These are phyloP conservation scores for Tolypocladium capitatum DNA, from an alignment of 2,329 filamentous ascomycete genomes.

Conservation along the genomic window DNA sequence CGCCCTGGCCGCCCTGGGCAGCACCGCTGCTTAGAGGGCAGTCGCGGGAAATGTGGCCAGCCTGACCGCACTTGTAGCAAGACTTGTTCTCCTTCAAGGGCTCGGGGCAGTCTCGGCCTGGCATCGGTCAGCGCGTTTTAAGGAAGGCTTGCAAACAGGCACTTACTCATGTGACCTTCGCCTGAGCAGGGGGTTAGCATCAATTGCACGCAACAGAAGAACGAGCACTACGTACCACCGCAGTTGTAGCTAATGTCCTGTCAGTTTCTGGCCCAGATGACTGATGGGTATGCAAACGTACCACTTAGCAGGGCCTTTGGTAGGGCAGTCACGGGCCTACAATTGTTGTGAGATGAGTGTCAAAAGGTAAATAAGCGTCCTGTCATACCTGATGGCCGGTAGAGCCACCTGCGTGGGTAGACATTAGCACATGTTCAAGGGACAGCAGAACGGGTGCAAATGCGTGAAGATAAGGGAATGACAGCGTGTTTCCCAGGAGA, in stretches of 20 bases:
- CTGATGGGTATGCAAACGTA: slow-evolving; percentile 28
- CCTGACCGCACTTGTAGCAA: slow-evolving; percentile 66
- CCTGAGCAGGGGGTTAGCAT: slow-evolving; percentile 21
- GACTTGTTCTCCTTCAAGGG: slow-evolving; percentile 76
- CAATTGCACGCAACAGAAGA: background rate
- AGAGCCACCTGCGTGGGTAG: slow-evolving; percentile 48
- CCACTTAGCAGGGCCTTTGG: slow-evolving; percentile 72
- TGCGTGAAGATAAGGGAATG: background rate
- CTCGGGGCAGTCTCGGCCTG: slow-evolving; percentile 81
- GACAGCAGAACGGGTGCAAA: background rate
- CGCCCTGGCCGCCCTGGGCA: slow-evolving; percentile 33
- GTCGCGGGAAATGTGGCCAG: slow-evolving; percentile 86
- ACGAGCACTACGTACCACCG: slow-evolving; percentile 42
- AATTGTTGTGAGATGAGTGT: background rate
- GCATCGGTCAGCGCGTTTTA: slow-evolving; percentile 1
- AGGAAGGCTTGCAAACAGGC: background rate
- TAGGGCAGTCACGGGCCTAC: slow-evolving; percentile 75
- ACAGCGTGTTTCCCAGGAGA: background rate
- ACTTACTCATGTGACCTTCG: slow-evolving; percentile 68
- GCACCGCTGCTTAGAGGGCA: slow-evolving; percentile 45
- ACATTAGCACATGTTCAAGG: background rate
- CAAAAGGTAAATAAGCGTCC: background rate
- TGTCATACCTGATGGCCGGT: slow-evolving; percentile 58
- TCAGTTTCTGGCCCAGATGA: slow-evolving; percentile 6
- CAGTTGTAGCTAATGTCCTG: slow-evolving; percentile 60